Evolutionary conservation across 495 filamentous ascomycete species (phyloP).

Genomic region (Penicillium ochrochloron): DNA sequence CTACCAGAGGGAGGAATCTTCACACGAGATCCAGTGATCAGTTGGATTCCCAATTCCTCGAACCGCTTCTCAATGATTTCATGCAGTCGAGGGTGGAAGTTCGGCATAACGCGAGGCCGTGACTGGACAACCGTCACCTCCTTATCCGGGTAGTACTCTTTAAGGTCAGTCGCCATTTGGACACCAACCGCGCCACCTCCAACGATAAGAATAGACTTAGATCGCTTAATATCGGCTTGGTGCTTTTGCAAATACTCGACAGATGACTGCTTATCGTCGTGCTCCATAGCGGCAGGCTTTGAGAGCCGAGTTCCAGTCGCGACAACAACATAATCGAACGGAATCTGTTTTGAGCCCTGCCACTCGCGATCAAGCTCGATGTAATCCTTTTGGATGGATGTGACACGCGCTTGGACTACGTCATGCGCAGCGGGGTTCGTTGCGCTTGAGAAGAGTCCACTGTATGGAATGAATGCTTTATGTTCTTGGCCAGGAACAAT

Average conservation of each 20-base stretch:
- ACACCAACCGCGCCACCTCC: slow-evolving; percentile 67
- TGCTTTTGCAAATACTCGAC: slow-evolving; percentile 46
- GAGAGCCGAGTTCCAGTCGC: slow-evolving; percentile 54
- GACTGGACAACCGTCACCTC: slow-evolving; percentile 63
- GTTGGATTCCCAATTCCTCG: slow-evolving; percentile 42
- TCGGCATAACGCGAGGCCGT: slow-evolving; percentile 53
- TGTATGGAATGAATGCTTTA: slow-evolving; percentile 61
- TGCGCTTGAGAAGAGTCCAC: slow-evolving; percentile 38
- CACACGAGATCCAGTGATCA: slow-evolving; percentile 44
- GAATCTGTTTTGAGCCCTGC: slow-evolving; percentile 46
- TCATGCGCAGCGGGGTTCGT: slow-evolving; percentile 40
- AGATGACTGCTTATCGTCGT: slow-evolving; percentile 50
- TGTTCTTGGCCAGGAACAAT: slow-evolving; percentile 54
- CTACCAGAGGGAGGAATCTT: slow-evolving; percentile 38
- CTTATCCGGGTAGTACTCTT: slow-evolving; percentile 61
- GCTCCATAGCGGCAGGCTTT: slow-evolving; percentile 50
- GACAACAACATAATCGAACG: slow-evolving; percentile 52
- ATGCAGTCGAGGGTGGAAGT: slow-evolving; percentile 55
- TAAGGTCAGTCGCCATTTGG: slow-evolving; percentile 64
- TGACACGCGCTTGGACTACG: slow-evolving; percentile 49
- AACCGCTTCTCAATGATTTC: slow-evolving; percentile 49
- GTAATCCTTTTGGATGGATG: slow-evolving; percentile 42
- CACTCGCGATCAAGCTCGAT: slow-evolving; percentile 53
- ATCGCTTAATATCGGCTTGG: slow-evolving; percentile 38
- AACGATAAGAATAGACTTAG: slow-evolving; percentile 57